phyloP scores from a whole-genome alignment of 805 yeast species.

The Candida maris region DNA sequence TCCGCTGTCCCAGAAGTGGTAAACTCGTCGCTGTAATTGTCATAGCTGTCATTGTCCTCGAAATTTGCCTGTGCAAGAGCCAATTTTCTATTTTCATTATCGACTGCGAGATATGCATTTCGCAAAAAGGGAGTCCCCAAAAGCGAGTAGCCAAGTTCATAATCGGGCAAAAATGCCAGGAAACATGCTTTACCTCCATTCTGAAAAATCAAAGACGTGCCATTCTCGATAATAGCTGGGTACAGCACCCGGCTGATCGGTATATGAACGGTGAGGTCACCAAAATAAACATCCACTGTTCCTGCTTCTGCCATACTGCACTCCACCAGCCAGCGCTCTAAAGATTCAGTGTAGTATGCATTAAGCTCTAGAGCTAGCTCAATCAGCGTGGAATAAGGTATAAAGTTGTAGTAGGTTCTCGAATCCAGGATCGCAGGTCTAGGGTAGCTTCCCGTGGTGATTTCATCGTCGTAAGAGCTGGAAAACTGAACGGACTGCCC shows the following conservation, averaged over 20 bases:
- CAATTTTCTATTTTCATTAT: constrained; percentile 50
- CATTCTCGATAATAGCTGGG: constrained; percentile 35
- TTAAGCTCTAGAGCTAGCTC: constrained; percentile 66
- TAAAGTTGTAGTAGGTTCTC: constrained; percentile 42
- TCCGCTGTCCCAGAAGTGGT: constrained; percentile 1
- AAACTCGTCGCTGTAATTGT: not conserved
- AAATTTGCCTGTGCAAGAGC: constrained; percentile 52
- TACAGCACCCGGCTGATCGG: constrained; percentile 48
- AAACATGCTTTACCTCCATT: constrained; percentile 57
- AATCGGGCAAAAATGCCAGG: constrained; percentile 48
- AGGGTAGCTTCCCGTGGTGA: constrained; percentile 34
- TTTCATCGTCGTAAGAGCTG: constrained; percentile 37
- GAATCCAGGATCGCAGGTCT: constrained; percentile 60
- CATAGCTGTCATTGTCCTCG: not conserved
- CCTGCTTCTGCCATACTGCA: constrained; percentile 55
- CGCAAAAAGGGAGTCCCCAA: constrained; percentile 59
- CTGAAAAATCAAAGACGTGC: constrained; percentile 41
- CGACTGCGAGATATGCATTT: constrained; percentile 57
- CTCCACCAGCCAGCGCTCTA: constrained; percentile 56
- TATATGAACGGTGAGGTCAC: constrained; percentile 45
- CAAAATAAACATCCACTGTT: constrained; percentile 49
- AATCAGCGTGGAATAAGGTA: constrained; percentile 56
- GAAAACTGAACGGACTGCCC: constrained; percentile 27
- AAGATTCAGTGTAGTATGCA: constrained; percentile 51
- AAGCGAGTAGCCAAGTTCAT: constrained; percentile 44